Percentiles rank a stretch among this genome's conserved stretches.
Conservation (phyloP, 1,284 basidiomycete genomes). For the Rhodofomes roseus region DNA sequence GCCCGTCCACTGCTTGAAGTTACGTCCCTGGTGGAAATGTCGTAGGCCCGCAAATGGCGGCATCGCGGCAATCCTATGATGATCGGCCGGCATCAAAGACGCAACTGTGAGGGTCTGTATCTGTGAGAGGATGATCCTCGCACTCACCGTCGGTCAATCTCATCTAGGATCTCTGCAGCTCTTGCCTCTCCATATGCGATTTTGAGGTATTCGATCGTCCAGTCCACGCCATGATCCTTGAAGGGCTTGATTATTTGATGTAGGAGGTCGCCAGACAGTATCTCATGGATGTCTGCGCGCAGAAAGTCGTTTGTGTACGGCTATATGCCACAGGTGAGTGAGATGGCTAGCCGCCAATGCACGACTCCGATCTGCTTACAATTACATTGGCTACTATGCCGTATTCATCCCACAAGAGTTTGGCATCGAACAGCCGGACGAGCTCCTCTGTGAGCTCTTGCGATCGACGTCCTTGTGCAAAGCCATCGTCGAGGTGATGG, state of each 20-base stretch:
- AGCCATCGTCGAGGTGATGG: no score
- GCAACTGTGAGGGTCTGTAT: background rate
- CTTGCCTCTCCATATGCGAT: background rate
- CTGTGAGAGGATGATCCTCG: background rate
- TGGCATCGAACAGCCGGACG: no score
- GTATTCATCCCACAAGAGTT: no score
- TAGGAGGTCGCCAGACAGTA: constrained; percentile 7
- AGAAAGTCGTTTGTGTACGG: constrained; percentile 10
- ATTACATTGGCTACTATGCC: no score
- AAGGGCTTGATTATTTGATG: constrained; percentile 9
- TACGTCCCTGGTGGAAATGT: constrained; percentile 15
- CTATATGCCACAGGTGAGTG: background rate
- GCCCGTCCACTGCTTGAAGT: constrained; percentile 24
- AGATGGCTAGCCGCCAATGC: no score
- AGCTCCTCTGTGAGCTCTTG: no score
- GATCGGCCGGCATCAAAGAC: background rate
- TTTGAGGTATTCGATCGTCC: constrained; percentile 5
- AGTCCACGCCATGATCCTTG: constrained; percentile 16
- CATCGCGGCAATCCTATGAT: constrained; percentile 8
- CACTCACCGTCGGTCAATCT: constrained; percentile 19
- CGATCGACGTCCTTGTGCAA: no score
- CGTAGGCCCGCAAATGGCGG: constrained; percentile 16
- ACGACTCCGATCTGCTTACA: no score
- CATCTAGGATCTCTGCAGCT: constrained; percentile 3
- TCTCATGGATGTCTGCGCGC: constrained; percentile 20